A percentile compares a stretch with the other conserved stretches of the same genome.
Evolutionary conservation across 495 filamentous ascomycete species (phyloP).

Genomic region (Aspergillus hancockii): DNA sequence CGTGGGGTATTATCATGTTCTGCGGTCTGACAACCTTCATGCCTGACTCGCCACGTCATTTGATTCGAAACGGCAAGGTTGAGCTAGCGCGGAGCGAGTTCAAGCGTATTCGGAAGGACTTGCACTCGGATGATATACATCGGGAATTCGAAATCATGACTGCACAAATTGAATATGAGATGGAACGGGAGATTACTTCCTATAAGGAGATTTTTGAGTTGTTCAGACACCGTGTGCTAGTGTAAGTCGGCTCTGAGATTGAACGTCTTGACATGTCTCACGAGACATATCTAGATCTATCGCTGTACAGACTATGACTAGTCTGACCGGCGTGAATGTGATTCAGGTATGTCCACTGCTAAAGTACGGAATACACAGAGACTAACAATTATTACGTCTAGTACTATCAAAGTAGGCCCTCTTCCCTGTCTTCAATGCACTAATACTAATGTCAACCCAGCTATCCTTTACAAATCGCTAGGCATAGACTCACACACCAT

Average conservation of each 20-base stretch:
- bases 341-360: constrained; percentile 41
- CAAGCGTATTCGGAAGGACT: constrained; percentile 48
- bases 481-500: constrained; percentile 53
- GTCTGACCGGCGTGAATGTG: constrained; percentile 58
- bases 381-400: constrained; percentile 12
- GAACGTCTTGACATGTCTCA: not conserved
- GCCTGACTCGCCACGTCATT: constrained; percentile 58
- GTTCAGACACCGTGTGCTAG: constrained; percentile 52
- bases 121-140: constrained; percentile 46
- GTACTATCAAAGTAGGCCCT: constrained; percentile 54
- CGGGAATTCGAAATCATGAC: constrained; percentile 58
- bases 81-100: constrained; percentile 54
- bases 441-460: constrained; percentile 21
- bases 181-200: constrained; percentile 54
- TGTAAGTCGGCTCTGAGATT: constrained; percentile 29
- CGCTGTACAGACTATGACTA: constrained; percentile 60
- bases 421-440: not conserved
- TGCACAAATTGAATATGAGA: constrained; percentile 62
- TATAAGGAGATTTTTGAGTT: constrained; percentile 53
- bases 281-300: constrained; percentile 40
- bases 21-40: constrained; percentile 57
- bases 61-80: constrained; percentile 54
- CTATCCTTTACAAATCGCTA: constrained; percentile 57
- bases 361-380: not conserved
- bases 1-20: constrained; percentile 61